Evolutionary conservation across 768 basidiomycete genomes (phyloP).

Genomic region (Lentinula boryana): DNA sequence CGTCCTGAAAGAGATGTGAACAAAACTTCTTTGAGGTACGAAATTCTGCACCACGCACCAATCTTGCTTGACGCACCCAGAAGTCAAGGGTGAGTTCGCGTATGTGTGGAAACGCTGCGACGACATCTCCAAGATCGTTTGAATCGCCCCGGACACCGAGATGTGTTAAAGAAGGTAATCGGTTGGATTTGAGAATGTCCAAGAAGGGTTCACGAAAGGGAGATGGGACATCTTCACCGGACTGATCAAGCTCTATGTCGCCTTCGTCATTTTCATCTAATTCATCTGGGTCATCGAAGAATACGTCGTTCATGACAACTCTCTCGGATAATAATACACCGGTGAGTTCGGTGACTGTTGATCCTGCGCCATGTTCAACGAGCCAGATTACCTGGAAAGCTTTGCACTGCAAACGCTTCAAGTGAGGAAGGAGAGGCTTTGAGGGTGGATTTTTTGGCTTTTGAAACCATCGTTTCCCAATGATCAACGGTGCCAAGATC

Average conservation of each 20-base stretch:
- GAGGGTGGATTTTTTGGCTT: background rate
- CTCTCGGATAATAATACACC: background rate
- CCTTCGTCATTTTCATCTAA: background rate
- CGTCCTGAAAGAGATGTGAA: background rate
- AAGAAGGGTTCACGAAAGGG: background rate
- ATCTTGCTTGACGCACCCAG: background rate
- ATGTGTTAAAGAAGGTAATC: background rate
- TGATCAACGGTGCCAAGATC: background rate
- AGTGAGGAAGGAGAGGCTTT: background rate
- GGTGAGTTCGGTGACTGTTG: background rate
- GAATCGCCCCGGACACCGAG: background rate
- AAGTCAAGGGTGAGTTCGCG: background rate
- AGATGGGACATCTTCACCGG: background rate
- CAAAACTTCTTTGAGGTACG: background rate
- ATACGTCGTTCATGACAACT: background rate
- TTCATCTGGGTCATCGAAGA: background rate
- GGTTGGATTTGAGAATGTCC: background rate
- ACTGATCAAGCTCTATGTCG: background rate
- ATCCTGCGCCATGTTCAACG: background rate
- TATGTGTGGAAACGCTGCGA: background rate
- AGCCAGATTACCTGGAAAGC: background rate
- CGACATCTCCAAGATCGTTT: background rate
- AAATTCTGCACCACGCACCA: background rate
- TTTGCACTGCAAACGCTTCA: background rate
- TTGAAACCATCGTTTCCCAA: background rate